phyloP scores from a whole-genome alignment of 2,329 filamentous ascomycete genomes.

The Colletotrichum higginsianum region DNA sequence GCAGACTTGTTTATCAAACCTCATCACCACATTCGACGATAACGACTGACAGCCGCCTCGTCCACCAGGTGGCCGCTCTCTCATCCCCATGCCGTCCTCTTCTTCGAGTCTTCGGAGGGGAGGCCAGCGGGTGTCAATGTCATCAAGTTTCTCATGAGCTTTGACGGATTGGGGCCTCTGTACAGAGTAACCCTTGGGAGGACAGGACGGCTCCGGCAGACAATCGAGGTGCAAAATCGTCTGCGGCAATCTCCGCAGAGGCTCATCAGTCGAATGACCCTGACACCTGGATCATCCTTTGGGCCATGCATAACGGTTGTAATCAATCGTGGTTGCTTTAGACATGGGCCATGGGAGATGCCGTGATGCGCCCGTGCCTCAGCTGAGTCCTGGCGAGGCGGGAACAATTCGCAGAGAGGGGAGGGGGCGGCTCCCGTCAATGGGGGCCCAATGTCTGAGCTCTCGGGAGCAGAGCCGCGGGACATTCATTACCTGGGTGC shows the following conservation, averaged over 20 bases:
- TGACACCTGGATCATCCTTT: conserved; percentile 16
- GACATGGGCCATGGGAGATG: conserved; percentile 16
- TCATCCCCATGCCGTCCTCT: not conserved
- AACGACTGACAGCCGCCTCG: conserved; percentile 29
- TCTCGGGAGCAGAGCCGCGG: conserved; percentile 40
- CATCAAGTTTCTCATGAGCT: conserved; percentile 31
- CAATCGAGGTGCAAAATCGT: conserved; percentile 27
- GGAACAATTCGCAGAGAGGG: conserved; percentile 18
- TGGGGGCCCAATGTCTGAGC: conserved; percentile 37
- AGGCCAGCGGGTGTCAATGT: conserved; percentile 18
- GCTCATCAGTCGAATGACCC: conserved; percentile 20
- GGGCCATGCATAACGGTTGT: conserved; percentile 34
- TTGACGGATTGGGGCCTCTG: conserved; percentile 31
- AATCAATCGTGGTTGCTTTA: conserved; percentile 29
- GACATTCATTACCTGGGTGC: conserved; percentile 20
- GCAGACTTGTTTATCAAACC: conserved; percentile 3
- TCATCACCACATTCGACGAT: not conserved
- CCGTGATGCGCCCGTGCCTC: conserved; percentile 31
- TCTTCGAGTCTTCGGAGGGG: not conserved
- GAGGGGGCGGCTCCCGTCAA: conserved; percentile 15
- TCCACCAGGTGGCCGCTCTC: not conserved
- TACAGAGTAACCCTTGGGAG: conserved; percentile 17
- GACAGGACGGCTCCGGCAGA: conserved; percentile 32
- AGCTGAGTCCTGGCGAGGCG: conserved; percentile 35
- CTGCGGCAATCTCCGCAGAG: conserved; percentile 40